A percentile compares a stretch with the other conserved stretches of the same genome.
Conservation (phyloP, 169 alveolate genomes). For the Eimeria necatrix region DNA sequence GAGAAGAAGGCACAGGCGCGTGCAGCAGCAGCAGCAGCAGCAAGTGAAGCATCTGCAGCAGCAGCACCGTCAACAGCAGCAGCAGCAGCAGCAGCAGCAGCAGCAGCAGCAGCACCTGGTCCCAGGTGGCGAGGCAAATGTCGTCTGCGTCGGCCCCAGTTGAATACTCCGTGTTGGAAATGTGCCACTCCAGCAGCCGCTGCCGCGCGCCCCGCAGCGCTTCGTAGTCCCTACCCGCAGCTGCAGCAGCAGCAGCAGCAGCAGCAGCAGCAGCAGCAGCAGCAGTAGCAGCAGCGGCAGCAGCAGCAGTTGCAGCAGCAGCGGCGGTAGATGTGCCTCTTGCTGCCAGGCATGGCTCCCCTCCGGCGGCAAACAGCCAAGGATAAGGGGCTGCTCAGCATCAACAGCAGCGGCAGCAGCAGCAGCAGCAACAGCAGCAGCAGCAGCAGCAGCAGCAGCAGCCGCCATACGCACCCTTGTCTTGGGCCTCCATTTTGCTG, state of each 20-base stretch:
- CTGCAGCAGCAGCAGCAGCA: conserved; percentile 39
- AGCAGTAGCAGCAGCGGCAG: too few relatives aligned
- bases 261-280: too few relatives aligned
- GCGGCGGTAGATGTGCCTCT: neutral
- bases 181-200: conserved; percentile 38
- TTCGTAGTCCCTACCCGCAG: conserved; percentile 9
- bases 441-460: conserved; percentile 11
- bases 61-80: neutral
- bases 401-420: conserved; percentile 1
- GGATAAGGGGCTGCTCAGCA: neutral
- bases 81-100: neutral
- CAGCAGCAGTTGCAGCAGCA: neutral
- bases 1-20: neutral
- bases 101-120: conserved; percentile 63
- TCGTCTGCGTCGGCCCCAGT: conserved; percentile 74
- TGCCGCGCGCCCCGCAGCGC: neutral
- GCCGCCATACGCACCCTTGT: conserved; percentile 6
- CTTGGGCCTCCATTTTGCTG: conserved; percentile 4
- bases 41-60: neutral
- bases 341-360: neutral
- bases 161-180: conserved; percentile 55
- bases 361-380: too few relatives aligned
- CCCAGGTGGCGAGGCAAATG: conserved; percentile 65
- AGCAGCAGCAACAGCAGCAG: neutral
- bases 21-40: neutral